Conservation (phyloP, 805 yeast species). For the Zygoascus flipseniorum region DNA sequence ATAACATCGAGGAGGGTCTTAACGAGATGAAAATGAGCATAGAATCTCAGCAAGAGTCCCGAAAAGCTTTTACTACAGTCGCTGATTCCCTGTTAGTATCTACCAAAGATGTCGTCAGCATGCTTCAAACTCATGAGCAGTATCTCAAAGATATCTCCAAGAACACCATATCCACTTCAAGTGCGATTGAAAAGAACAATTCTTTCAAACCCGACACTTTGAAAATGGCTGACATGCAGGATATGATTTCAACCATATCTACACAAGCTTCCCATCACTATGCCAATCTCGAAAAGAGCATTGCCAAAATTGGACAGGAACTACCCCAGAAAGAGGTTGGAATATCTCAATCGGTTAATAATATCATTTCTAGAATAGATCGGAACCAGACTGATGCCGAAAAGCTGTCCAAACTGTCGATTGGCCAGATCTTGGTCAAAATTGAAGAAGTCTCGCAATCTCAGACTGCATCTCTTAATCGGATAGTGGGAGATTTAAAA, state of each 20-base stretch:
- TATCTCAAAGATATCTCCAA: slow-evolving; percentile 3
- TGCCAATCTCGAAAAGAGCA: neutral
- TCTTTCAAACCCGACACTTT: neutral
- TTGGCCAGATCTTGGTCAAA: neutral
- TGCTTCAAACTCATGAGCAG: slow-evolving; percentile 8
- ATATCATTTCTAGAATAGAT: neutral
- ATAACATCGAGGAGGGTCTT: slow-evolving; percentile 5
- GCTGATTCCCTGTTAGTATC: slow-evolving; percentile 14
- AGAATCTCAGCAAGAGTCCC: slow-evolving; percentile 12
- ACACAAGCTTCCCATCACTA: neutral
- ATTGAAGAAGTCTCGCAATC: neutral
- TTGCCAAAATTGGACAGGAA: neutral
- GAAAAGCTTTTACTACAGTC: slow-evolving; percentile 9
- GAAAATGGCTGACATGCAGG: neutral
- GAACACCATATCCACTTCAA: neutral
- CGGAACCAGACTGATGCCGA: neutral
- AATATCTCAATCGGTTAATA: neutral
- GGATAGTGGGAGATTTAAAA: neutral
- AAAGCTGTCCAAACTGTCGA: neutral
- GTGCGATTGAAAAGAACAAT: neutral
- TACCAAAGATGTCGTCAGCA: slow-evolving; percentile 6
- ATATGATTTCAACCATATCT: neutral
- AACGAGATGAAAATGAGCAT: neutral
- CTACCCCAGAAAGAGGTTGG: neutral
- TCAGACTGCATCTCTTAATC: neutral